Percentiles rank a stretch among this genome's conserved stretches.
Evolutionary conservation across 2,329 filamentous ascomycete species (phyloP).

Genomic region (Fusarium irregulare): DNA sequence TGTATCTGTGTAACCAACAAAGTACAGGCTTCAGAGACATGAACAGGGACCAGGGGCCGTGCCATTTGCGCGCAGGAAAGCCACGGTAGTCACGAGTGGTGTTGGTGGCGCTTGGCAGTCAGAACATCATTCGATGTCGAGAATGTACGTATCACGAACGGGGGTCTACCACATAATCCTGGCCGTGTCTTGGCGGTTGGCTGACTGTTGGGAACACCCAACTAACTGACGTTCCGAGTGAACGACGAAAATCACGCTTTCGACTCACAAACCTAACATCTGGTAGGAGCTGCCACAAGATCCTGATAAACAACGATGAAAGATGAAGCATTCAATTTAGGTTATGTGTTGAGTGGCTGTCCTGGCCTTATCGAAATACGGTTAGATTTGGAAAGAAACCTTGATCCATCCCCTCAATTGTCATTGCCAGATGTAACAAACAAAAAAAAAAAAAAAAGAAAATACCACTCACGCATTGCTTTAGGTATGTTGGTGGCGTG

Average conservation of each 20-base stretch:
- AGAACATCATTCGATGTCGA: slow-evolving; percentile 5
- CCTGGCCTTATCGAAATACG: fast-evolving
- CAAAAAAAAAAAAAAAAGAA: too few species aligned
- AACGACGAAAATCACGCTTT: neutral
- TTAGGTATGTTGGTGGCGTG: neutral
- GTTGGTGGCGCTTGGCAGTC: slow-evolving; percentile 1
- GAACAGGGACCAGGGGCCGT: neutral
- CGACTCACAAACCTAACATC: neutral
- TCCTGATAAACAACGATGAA: neutral
- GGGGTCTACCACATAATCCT: neutral
- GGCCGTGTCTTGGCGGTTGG: neutral
- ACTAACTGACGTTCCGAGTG: neutral
- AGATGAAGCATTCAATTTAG: too few species aligned
- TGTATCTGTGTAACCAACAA: slow-evolving; percentile 3
- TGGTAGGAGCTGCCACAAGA: neutral
- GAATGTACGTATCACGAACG: neutral
- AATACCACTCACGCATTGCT: neutral
- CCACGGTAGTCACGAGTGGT: neutral
- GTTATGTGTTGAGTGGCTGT: fast-evolving
- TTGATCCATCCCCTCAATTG: neutral
- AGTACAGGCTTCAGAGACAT: neutral
- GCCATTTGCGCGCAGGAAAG: neutral
- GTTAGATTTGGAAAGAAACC: neutral
- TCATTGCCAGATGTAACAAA: neutral
- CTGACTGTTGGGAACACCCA: neutral